These are phyloP conservation scores for Tulasnella sp. DNA, from an alignment of 768 basidiomycete genomes.

Conservation along the genomic window DNA sequence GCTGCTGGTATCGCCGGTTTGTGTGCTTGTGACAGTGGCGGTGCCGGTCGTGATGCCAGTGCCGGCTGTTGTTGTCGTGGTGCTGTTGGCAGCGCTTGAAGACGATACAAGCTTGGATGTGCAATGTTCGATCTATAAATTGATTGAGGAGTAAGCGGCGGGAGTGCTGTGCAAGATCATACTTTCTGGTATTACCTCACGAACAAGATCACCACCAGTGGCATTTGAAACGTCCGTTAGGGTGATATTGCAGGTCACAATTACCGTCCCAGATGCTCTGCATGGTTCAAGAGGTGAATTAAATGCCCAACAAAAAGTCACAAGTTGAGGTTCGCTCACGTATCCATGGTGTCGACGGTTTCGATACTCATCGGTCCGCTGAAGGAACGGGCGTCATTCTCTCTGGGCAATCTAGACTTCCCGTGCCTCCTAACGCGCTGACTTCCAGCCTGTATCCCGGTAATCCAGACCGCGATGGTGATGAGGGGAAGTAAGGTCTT, in stretches of 20 bases:
- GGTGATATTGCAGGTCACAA: conserved; percentile 8
- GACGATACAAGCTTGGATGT: neutral
- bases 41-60: neutral
- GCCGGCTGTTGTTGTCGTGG: neutral
- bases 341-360: neutral
- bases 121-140: neutral
- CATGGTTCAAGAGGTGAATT: neutral
- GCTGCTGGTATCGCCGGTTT: neutral
- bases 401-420: no score
- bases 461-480: no score
- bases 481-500: no score
- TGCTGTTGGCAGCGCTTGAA: neutral
- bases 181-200: neutral
- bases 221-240: neutral
- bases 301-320: no score
- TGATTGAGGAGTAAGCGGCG: neutral
- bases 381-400: neutral
- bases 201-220: conserved; percentile 1
- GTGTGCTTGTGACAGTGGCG: neutral
- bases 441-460: no score
- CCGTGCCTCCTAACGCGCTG: no score
- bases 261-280: neutral
- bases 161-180: neutral
- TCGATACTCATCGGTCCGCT: neutral
- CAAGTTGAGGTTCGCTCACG: neutral